These are phyloP conservation scores for Paramecium caudatum DNA, from an alignment of 73 alveolate genomes.

Conservation along the genomic window DNA sequence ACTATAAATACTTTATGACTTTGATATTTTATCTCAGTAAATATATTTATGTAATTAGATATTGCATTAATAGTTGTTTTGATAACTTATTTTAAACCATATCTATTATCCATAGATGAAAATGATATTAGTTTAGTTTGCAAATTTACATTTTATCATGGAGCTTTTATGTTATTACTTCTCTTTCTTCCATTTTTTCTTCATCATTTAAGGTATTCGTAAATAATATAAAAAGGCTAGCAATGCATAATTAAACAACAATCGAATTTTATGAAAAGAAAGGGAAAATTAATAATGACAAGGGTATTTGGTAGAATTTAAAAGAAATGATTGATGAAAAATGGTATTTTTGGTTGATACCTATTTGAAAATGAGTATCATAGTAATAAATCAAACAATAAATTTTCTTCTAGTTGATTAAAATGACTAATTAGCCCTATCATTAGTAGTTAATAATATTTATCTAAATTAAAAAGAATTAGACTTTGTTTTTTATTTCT, in stretches of 20 bases:
- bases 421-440: neutral
- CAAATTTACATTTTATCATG: neutral
- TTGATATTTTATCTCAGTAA: constrained; percentile 11
- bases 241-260: neutral
- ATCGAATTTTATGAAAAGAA: neutral
- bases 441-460: neutral
- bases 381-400: neutral
- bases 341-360: constrained; percentile 38
- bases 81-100: neutral
- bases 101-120: neutral
- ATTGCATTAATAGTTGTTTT: neutral
- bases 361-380: constrained; percentile 28
- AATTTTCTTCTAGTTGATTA: constrained; percentile 37
- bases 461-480: constrained; percentile 7
- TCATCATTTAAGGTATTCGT: constrained; percentile 29
- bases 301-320: neutral
- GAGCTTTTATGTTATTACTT: neutral
- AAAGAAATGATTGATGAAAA: neutral
- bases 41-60: neutral
- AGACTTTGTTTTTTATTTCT: constrained; percentile 6
- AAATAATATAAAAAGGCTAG: neutral
- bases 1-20: constrained; percentile 83
- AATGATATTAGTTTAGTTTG: neutral
- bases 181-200: neutral
- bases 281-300: neutral